A percentile compares a stretch with the other conserved stretches of the same genome.
Evolutionary conservation across 139 green algal genomes (phyloP).

Genomic region (Yamagishiella unicocca): DNA sequence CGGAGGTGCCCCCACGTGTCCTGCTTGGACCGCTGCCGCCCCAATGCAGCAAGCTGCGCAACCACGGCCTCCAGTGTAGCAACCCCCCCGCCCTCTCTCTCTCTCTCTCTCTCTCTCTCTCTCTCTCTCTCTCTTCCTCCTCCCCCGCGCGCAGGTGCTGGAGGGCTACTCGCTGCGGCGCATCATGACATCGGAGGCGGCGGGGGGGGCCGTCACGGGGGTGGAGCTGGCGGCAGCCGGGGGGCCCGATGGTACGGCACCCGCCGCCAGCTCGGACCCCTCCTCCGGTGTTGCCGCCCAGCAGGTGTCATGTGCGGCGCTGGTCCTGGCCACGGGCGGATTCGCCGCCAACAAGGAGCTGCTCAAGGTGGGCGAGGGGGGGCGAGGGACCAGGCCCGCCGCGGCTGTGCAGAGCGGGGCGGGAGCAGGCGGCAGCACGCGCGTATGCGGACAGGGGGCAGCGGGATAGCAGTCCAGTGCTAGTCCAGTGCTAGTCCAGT

Average conservation of each 20-base stretch:
- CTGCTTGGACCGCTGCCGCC: too few species aligned
- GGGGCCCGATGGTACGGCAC: background rate
- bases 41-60: too few species aligned
- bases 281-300: too few species aligned
- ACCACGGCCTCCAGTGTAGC: too few species aligned
- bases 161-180: slow-evolving; percentile 33
- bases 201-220: background rate
- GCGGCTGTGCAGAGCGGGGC: background rate
- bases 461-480: background rate
- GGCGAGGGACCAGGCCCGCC: background rate
- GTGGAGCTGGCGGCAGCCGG: slow-evolving; percentile 15
- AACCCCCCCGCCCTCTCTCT: too few species aligned
- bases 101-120: background rate
- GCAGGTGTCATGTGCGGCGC: slow-evolving; percentile 32
- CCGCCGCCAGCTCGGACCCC: too few species aligned
- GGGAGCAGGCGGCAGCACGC: background rate
- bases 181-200: background rate
- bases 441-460: too few species aligned
- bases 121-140: background rate
- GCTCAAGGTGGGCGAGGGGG: slow-evolving; percentile 50
- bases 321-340: slow-evolving; percentile 80
- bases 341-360: slow-evolving; percentile 75
- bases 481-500: background rate
- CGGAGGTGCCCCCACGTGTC: too few species aligned
- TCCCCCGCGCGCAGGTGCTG: slow-evolving; percentile 4